Base-by-base conservation (phyloP, 139 green algal genomes). In the Chlorella sp. region DNA sequence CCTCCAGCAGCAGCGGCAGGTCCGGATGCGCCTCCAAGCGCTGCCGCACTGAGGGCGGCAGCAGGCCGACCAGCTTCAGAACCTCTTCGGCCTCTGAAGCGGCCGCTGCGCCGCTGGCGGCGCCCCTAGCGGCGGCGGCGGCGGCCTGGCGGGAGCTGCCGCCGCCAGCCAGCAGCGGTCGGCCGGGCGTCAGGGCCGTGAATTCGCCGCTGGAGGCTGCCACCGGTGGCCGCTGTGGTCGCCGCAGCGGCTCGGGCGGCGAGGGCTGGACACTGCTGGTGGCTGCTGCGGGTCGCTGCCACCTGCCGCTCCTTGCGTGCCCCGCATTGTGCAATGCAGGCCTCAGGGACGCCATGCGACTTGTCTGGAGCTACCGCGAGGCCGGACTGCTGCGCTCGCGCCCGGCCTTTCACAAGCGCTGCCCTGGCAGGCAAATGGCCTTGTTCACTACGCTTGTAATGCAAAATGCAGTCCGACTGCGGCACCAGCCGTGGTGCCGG, bases 1-100 rank as follows among this genome's bases (percentile, higher is more conserved):
- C 65, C 34, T 85, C 81, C 21, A 80, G 69, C 69, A 86, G 32
- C 55, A 38, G 36, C 34, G 38, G 56, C 36, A 86, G 81, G 28
- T 80, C 55, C n/a, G 81, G 55, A 16, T 86, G 81, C 68, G 62
- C 18, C 38, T 79, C 13, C 70, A 86, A 38, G n/a, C 28, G 11
- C 28, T 80, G 44, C 26, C 70, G 55, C 32, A 86, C 69, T 25
- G 11, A 23, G 1, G 55, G 56, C 16, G 81, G 81, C 55, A 86
- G 69, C 55, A 86, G 81, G 26, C n/a, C n/a, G 0, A 86, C 81
- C 56, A 86, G 55, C 69, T 44, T 60, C 5, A 86, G 36, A 2
- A 86, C 56, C 30, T 86, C 81, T 17, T 71, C 68, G 4, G 3
- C n/a, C 6, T 47, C 32, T 21, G 16, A 56, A 13, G 20, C 36